Evolutionary conservation across 352 stramenopile species (phyloP).

Genomic region (Hyaloperonospora brassicae): DNA sequence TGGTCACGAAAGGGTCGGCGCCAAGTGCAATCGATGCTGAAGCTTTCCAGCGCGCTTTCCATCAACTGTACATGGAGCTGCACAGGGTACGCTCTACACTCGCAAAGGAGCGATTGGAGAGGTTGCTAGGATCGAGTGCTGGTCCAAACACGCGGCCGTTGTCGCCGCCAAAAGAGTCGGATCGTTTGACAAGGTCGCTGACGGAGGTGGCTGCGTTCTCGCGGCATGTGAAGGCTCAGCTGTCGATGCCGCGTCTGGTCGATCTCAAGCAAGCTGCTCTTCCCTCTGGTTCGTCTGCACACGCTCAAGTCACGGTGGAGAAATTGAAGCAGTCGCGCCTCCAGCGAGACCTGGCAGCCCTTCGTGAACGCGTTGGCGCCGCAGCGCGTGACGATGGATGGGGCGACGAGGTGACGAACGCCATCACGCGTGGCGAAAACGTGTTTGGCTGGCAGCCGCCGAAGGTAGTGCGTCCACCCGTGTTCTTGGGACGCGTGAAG

Average conservation of each 20-base stretch:
- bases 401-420: slow-evolving; percentile 45
- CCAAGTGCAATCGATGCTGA: slow-evolving; percentile 42
- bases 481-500: slow-evolving; percentile 55
- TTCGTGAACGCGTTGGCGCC: slow-evolving; percentile 39
- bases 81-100: slow-evolving; percentile 40
- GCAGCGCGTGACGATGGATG: slow-evolving; percentile 45
- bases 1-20: slow-evolving; percentile 23
- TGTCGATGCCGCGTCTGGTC: slow-evolving; percentile 63
- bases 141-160: slow-evolving; percentile 1
- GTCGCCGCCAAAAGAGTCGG: slow-evolving; percentile 17
- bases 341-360: slow-evolving; percentile 28
- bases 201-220: slow-evolving; percentile 48
- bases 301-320: slow-evolving; percentile 41
- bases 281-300: slow-evolving; percentile 15
- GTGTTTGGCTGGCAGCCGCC: slow-evolving; percentile 71
- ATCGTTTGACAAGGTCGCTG: slow-evolving; percentile 28
- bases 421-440: slow-evolving; percentile 51
- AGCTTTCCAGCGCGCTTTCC: slow-evolving; percentile 51
- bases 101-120: slow-evolving; percentile 53
- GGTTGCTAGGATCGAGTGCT: slow-evolving; percentile 30
- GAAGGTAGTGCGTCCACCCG: slow-evolving; percentile 58
- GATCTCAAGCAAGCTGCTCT: slow-evolving; percentile 33
- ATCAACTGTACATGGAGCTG: slow-evolving; percentile 47
- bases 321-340: slow-evolving; percentile 43
- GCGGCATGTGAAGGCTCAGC: slow-evolving; percentile 41